A percentile compares a stretch with the other conserved stretches of the same genome.
phyloP scores from a whole-genome alignment of 2,329 filamentous ascomycete species.

The Hymenotorrendiella dingleyae region DNA sequence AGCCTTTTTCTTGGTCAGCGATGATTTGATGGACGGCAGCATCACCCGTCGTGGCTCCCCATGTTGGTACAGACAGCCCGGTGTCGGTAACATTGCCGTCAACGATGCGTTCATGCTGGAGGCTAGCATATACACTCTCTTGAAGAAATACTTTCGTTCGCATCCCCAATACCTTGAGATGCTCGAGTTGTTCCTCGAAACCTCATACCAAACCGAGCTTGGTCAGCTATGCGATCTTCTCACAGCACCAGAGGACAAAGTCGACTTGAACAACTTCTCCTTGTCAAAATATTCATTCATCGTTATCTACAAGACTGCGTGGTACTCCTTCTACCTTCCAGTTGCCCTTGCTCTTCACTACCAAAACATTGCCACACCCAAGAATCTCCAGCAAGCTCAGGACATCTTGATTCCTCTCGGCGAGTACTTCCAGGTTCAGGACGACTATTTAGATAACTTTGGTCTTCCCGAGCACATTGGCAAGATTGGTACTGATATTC shows the following conservation, averaged over 20 bases:
- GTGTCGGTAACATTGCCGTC: slow-evolving; percentile 93
- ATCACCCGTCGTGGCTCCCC: slow-evolving; percentile 91
- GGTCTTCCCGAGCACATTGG: slow-evolving; percentile 88
- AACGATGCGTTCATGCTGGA: slow-evolving; percentile 98
- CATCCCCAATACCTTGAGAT: slow-evolving; percentile 88
- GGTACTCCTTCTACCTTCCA: slow-evolving; percentile 98
- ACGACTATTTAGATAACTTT: slow-evolving; percentile 98
- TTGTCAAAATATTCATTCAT: slow-evolving; percentile 96
- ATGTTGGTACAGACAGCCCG: slow-evolving; percentile 90
- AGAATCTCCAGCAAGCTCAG: slow-evolving; percentile 84
- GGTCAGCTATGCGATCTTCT: slow-evolving; percentile 92
- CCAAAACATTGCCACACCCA: slow-evolving; percentile 74
- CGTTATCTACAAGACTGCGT: slow-evolving; percentile 98
- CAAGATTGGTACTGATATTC: slow-evolving; percentile 98
- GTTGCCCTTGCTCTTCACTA: slow-evolving; percentile 86
- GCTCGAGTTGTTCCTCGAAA: slow-evolving; percentile 93
- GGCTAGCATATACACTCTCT: slow-evolving; percentile 78
- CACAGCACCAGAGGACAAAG: slow-evolving; percentile 88
- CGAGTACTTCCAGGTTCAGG: slow-evolving; percentile 98
- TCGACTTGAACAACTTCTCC: slow-evolving; percentile 92
- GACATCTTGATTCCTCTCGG: slow-evolving; percentile 94
- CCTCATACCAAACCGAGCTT: slow-evolving; percentile 88
- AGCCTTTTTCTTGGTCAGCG: slow-evolving; percentile 96
- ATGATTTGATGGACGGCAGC: slow-evolving; percentile 97
- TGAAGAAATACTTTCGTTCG: slow-evolving; percentile 88